Base-by-base conservation (phyloP, 352 stramenopile genomes). In the Thalassiosira mediterranea region DNA sequence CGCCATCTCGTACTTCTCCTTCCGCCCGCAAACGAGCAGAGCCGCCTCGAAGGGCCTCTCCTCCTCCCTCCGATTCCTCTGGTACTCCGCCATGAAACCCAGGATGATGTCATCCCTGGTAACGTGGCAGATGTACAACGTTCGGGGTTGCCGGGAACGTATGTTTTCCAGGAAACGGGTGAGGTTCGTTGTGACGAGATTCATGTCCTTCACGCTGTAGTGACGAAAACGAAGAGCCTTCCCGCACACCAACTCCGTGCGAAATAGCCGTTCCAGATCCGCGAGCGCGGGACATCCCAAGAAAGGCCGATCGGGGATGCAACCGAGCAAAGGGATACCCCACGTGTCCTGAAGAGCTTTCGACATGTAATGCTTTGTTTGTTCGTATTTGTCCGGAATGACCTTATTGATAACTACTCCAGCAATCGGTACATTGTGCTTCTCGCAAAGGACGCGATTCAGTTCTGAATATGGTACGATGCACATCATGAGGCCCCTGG, bases 381-480 rank as follows among this genome's bases (percentile, higher is more conserved):
- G 86, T 51, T 94, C 88, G 42, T 90, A 89, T 66, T 92, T 92
- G 26, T 91, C 85, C 11, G 72, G 83, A 15, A 84, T 72, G 8
- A 98, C 95, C 79, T 98, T 98, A 85, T 99, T 99, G 28, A 99
- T 88, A 63, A 99, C 95, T 23, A 98, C 95, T 29, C 96, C 96
- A 23, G 93, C 90, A 64, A 99, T 92, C 4, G 85, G 90, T 3
- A 98, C 96, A 81, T 93, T 91, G 79, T 97, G 92, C n/a, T 96
- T 74, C 69, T 96, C 81, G 81, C 95, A 98, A 78, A 98, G 88
- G 40, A 88, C 79, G 65, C 96, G 93, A 83, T 98, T 98, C 29
- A 98, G 87, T 54, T 95, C 92, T 64, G 56, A 53, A 28, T 19
- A 23, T n/a, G n/a, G 21, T 29, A 97, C 81, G 65, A 96, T 93